Base-by-base conservation (phyloP, 805 yeast genomes). In the Kuraishia molischiana region DNA sequence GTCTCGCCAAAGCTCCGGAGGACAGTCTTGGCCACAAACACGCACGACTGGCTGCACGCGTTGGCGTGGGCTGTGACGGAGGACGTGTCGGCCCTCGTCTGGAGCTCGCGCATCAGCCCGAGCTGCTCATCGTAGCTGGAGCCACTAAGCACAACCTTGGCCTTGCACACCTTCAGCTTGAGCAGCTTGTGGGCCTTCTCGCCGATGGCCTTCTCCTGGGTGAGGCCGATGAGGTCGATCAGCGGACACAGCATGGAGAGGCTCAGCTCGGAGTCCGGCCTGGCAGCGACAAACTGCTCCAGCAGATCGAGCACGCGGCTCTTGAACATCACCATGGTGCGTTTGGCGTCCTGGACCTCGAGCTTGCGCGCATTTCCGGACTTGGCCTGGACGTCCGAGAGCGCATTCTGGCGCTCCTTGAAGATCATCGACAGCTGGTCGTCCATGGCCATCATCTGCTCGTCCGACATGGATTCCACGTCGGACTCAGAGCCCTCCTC, bases 381-480 rank as follows among this genome's bases (percentile, higher is more conserved):
- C 4, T 71, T 71, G 3, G 72, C 60, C 24, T 64, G 62, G 19
- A 64, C 47, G 5, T 52, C 53, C 8, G 74, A 58, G 38, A 85
- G 56, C 0, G 84, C 82, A 42, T 74, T 77, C 46, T 78, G 76
- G 48, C 97, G 74, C 49, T 86, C 90, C 50, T 81, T 75, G 69
- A 90, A 90, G 39, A 90, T 90, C 38, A 70, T 71, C 0, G 96
- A 74, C 22, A 90, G 63, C 43, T 86, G 92, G 18, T 70, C 83
- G 53, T 90, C 97, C 49, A 90, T 72, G 17, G 89, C 94, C 79
- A 87, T 77, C 97, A 90, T 90, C 54, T 87, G 87, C 49, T 89
- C 96, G 57, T 89, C 97, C 42, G 89, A 95, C 94, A 87, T 85
- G 0, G 90, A 78, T 46, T 84, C 95, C 37, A 79, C 84, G 19